Conservation (phyloP, 2,329 filamentous ascomycete genomes). For the Trichoderma endophyticum region DNA sequence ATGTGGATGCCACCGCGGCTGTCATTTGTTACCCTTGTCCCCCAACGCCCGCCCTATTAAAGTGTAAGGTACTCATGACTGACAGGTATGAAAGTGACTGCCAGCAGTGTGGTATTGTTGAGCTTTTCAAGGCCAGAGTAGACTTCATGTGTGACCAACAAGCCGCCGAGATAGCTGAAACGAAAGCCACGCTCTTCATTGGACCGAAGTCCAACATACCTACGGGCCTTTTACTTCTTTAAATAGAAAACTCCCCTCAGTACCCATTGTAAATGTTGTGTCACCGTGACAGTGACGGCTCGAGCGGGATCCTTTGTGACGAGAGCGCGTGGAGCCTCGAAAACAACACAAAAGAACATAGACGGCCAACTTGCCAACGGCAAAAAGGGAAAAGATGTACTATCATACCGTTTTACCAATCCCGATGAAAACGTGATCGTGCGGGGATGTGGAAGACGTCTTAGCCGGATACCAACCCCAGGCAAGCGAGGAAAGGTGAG, state of each 20-base stretch:
- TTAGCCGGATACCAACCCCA: not conserved
- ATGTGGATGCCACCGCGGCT: not conserved
- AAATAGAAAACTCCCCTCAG: not conserved
- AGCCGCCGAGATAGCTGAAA: not conserved
- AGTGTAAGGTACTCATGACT: not conserved
- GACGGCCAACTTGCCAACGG: not conserved
- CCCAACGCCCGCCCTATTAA: not conserved
- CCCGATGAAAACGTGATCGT: not conserved
- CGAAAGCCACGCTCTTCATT: not conserved
- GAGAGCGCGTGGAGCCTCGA: not conserved
- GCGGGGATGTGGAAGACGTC: not conserved
- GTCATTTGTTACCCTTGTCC: not conserved
- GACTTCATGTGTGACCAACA: not conserved
- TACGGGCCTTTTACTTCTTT: not conserved
- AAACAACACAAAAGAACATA: not conserved
- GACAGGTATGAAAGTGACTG: not conserved
- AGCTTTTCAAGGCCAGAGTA: not conserved
- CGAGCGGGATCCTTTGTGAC: not conserved
- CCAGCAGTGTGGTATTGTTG: not conserved
- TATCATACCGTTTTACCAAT: not conserved
- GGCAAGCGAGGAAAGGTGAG: not conserved
- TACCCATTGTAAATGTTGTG: not conserved
- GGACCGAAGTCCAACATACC: not conserved
- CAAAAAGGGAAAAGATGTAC: not conserved
- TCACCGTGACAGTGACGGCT: slow-evolving; percentile 3